A percentile compares a stretch with the other conserved stretches of the same genome.
Conservation (phyloP, 2,329 filamentous ascomycete genomes). For the Colletotrichum gigasporum region DNA sequence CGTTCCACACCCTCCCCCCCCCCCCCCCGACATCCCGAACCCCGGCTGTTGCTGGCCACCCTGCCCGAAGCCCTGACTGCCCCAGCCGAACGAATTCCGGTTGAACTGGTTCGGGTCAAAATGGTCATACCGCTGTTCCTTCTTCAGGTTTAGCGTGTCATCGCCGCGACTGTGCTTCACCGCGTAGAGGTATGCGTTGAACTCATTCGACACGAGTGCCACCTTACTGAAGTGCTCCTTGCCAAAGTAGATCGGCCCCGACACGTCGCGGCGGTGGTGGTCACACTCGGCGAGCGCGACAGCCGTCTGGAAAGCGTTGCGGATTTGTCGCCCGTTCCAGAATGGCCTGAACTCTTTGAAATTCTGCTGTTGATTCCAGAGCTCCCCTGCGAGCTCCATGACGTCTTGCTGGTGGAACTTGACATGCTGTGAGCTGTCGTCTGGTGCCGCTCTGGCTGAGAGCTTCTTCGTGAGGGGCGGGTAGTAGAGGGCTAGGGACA, state of each 20-base stretch:
- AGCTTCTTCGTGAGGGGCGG: conserved; percentile 43
- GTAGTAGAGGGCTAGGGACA: conserved; percentile 51
- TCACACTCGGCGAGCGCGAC: conserved; percentile 52
- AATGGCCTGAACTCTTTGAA: conserved; percentile 49
- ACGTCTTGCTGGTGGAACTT: conserved; percentile 45
- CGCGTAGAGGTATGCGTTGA: conserved; percentile 32
- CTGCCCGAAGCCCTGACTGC: background rate
- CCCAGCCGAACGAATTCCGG: background rate
- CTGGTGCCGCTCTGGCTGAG: conserved; percentile 16
- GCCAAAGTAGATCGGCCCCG: conserved; percentile 30
- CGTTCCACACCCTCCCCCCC: background rate
- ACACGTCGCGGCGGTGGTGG: conserved; percentile 20
- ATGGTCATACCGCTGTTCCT: background rate
- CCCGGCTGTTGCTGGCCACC: background rate
- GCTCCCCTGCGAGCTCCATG: conserved; percentile 36
- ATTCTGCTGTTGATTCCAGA: conserved; percentile 53
- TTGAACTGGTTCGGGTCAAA: background rate
- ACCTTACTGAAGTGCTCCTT: conserved; percentile 32
- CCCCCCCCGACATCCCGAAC: background rate
- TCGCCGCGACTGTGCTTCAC: background rate
- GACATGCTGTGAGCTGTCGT: conserved; percentile 46
- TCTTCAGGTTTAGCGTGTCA: background rate
- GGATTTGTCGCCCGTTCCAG: conserved; percentile 55
- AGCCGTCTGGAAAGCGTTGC: conserved; percentile 55
- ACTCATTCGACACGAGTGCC: conserved; percentile 32